Evolutionary conservation across 257 asterid genomes (phyloP).

Genomic region (Rehmannia glutinosa): DNA sequence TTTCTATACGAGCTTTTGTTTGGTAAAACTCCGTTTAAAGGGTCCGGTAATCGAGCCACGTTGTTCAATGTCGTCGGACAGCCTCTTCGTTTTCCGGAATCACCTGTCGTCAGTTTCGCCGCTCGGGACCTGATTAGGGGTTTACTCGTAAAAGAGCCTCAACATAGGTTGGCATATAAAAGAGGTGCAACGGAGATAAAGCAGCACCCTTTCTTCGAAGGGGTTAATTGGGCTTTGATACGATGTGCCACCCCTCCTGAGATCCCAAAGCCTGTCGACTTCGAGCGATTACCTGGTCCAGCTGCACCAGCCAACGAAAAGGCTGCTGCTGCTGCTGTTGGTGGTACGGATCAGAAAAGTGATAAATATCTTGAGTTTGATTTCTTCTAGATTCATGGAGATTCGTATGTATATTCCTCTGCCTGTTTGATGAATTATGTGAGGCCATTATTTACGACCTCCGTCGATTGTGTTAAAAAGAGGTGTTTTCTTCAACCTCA

Average conservation of each 20-base stretch:
- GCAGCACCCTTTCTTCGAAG: constrained; percentile 62
- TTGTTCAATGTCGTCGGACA: constrained; percentile 61
- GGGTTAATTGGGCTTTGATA: constrained; percentile 63
- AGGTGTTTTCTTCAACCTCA: not conserved
- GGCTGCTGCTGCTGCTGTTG: constrained; percentile 6
- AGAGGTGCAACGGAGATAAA: constrained; percentile 62
- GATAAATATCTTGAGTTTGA: constrained; percentile 53
- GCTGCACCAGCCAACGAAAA: constrained; percentile 22
- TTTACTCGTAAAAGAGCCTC: constrained; percentile 57
- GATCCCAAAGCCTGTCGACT: constrained; percentile 42
- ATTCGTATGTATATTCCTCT: too few relatives aligned
- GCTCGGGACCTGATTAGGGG: constrained; percentile 61
- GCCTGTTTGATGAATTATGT: too few relatives aligned
- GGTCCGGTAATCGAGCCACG: constrained; percentile 56
- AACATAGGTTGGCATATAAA: constrained; percentile 53
- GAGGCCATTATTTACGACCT: not conserved
- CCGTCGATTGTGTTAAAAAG: not conserved
- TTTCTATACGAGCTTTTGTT: constrained; percentile 51
- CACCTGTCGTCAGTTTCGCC: constrained; percentile 55
- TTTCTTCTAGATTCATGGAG: constrained; percentile 51
- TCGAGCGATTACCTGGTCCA: constrained; percentile 33
- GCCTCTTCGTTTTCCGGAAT: constrained; percentile 53
- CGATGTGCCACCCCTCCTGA: constrained; percentile 70
- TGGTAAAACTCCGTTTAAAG: constrained; percentile 57
- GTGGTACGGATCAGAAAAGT: constrained; percentile 30